Conservation (phyloP, 2,329 filamentous ascomycete genomes). For the Scytalidium lignicola region DNA sequence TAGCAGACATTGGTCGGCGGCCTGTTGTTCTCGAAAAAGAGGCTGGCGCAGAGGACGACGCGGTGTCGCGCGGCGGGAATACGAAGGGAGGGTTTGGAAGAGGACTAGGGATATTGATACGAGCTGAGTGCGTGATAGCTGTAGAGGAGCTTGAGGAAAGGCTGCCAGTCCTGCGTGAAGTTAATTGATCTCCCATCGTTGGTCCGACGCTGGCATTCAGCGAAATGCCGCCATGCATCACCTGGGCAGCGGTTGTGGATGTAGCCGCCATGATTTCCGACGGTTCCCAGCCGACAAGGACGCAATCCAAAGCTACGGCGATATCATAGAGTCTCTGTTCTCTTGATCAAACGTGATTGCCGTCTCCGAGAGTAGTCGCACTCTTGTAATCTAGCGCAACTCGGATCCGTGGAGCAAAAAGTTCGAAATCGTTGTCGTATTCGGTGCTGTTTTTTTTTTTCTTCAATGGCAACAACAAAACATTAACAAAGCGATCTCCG, state of each 20-base stretch:
- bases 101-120: constrained; percentile 25
- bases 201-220: not conserved
- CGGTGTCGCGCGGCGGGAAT: constrained; percentile 47
- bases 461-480: not conserved
- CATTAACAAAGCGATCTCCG: not conserved
- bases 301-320: not conserved
- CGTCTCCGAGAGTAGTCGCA: not conserved
- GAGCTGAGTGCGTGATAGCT: constrained; percentile 1
- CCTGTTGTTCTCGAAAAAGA: constrained; percentile 43
- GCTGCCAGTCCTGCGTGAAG: not conserved
- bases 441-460: not conserved
- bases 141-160: constrained; percentile 4
- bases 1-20: constrained; percentile 45
- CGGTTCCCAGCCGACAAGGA: not conserved
- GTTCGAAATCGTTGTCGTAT: no score
- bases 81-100: constrained; percentile 61
- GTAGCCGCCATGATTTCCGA: constrained; percentile 1
- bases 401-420: not conserved
- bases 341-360: not conserved
- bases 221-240: not conserved
- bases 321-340: not conserved
- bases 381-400: not conserved
- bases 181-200: not conserved
- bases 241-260: not conserved
- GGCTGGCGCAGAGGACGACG: constrained; percentile 42